These are phyloP conservation scores for Verruconis gallopava DNA, from an alignment of 2,329 filamentous ascomycete genomes.

Conservation along the genomic window DNA sequence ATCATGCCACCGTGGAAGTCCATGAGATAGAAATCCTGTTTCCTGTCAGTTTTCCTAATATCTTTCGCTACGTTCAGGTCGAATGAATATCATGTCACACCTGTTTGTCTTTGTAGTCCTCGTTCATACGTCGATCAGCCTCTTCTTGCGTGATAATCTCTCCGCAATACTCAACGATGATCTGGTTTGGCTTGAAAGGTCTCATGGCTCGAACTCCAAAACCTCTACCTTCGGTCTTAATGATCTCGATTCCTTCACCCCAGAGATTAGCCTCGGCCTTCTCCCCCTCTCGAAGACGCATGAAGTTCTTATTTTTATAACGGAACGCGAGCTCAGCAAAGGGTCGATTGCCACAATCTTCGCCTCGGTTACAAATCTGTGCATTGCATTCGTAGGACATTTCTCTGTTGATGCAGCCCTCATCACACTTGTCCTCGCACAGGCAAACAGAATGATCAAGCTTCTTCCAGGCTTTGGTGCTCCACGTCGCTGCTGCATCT, in stretches of 20 bases:
- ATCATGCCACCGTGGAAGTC: slow-evolving; percentile 98
- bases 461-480: slow-evolving; percentile 51
- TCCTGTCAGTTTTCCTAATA: slow-evolving; percentile 14
- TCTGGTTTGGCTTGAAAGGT: slow-evolving; percentile 75
- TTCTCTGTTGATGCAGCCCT: slow-evolving; percentile 84
- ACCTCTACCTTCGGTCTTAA: slow-evolving; percentile 78
- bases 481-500: slow-evolving; percentile 68
- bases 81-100: slow-evolving; percentile 43
- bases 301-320: slow-evolving; percentile 22
- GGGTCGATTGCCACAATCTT: slow-evolving; percentile 74
- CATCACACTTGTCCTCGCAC: slow-evolving; percentile 58
- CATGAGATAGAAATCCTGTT: slow-evolving; percentile 94
- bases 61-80: slow-evolving; percentile 10
- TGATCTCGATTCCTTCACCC: slow-evolving; percentile 85
- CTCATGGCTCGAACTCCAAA: slow-evolving; percentile 87
- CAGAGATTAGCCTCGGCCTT: slow-evolving; percentile 33
- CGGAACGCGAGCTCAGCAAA: slow-evolving; percentile 71
- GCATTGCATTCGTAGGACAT: slow-evolving; percentile 97
- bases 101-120: slow-evolving; percentile 85
- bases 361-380: slow-evolving; percentile 70
- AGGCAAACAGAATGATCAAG: slow-evolving; percentile 57
- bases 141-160: slow-evolving; percentile 95
- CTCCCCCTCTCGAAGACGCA: slow-evolving; percentile 5
- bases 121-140: slow-evolving; percentile 85
- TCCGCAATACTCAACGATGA: slow-evolving; percentile 96